Conservation (phyloP, 106 monocot genomes). For the Gastrodia elata region DNA sequence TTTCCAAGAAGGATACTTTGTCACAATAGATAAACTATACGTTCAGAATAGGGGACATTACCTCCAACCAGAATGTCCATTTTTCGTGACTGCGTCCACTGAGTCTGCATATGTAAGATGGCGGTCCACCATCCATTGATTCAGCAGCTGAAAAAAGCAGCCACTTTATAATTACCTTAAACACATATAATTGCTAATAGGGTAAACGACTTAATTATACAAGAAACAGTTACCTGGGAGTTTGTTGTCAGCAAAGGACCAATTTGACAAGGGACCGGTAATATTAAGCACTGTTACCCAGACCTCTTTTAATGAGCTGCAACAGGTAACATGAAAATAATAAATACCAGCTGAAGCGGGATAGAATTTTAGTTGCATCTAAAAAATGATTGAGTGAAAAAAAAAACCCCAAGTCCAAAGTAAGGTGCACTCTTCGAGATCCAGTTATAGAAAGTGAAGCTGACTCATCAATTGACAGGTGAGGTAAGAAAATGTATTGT, state of each 20-base stretch:
- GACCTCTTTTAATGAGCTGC: slow-evolving; percentile 72
- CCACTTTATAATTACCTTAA: neutral
- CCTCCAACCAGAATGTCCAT: slow-evolving; percentile 98
- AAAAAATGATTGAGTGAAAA: neutral
- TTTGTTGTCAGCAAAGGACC: slow-evolving; percentile 81
- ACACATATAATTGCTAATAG: neutral
- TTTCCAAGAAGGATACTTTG: neutral
- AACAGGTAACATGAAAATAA: slow-evolving; percentile 14
- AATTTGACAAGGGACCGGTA: slow-evolving; percentile 85
- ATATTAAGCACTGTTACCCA: slow-evolving; percentile 83
- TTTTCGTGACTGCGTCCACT: slow-evolving; percentile 67
- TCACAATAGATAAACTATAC: neutral
- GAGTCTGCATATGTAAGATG: slow-evolving; percentile 78
- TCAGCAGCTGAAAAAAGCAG: slow-evolving; percentile 47
- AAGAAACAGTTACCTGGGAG: slow-evolving; percentile 50
- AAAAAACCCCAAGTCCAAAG: slow-evolving; percentile 66
- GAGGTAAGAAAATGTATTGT: slow-evolving; percentile 53
- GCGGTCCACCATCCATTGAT: slow-evolving; percentile 63
- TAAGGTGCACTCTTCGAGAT: slow-evolving; percentile 57
- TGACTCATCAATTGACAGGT: slow-evolving; percentile 24
- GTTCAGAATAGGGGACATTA: slow-evolving; percentile 15
- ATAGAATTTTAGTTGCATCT: neutral
- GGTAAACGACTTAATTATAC: neutral
- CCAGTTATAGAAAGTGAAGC: slow-evolving; percentile 16
- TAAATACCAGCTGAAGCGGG: neutral